Percentiles rank a stretch among this genome's conserved stretches.
Conservation (phyloP, 345 rosid species). For the Eucalyptus albens region DNA sequence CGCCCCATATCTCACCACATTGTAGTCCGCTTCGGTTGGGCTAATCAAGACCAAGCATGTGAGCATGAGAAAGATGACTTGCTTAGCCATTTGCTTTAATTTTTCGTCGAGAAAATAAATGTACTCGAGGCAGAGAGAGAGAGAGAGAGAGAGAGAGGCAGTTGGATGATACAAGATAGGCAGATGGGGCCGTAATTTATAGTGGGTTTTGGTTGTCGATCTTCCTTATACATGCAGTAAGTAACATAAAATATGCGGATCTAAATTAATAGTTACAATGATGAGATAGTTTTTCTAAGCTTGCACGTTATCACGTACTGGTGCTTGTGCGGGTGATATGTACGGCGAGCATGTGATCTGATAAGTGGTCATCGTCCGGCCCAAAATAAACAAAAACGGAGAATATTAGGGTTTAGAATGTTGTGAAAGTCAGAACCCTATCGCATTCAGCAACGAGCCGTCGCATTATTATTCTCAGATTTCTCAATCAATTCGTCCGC, state of each 20-base stretch:
- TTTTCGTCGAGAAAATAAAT: neutral
- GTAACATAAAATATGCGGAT: neutral
- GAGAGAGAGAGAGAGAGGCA: neutral
- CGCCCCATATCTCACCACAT: conserved; percentile 48
- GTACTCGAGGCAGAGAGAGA: neutral
- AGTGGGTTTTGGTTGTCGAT: neutral
- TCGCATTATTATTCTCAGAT: neutral
- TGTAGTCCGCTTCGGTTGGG: neutral
- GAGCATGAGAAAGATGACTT: neutral
- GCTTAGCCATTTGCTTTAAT: neutral
- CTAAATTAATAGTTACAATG: neutral
- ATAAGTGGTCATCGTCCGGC: neutral
- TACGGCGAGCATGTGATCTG: neutral
- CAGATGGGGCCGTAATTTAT: neutral
- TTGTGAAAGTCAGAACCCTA: neutral
- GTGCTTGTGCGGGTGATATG: neutral
- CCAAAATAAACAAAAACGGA: neutral
- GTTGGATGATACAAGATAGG: neutral
- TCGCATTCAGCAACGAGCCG: neutral
- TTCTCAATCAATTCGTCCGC: neutral
- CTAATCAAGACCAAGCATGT: neutral
- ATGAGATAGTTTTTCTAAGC: neutral
- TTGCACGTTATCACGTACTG: neutral
- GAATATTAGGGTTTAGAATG: neutral
- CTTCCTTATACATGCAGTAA: neutral